Evolutionary conservation across 176 grass and related monocot species (phyloP).

Genomic region (Eleusine indica): DNA sequence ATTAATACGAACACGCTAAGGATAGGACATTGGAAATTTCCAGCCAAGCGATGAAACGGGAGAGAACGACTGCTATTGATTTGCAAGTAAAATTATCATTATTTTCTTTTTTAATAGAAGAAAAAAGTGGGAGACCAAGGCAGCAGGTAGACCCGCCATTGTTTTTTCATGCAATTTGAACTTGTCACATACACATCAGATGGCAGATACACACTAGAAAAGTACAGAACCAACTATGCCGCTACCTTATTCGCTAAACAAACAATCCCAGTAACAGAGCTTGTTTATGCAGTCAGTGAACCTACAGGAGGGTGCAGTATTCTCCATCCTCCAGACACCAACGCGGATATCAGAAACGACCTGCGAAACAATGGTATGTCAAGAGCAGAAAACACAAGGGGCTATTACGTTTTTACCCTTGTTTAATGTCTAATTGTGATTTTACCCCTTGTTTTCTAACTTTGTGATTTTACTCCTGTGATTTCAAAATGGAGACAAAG

Average conservation of each 20-base stretch:
- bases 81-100: neutral
- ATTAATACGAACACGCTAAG: too few species aligned
- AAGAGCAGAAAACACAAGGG: neutral
- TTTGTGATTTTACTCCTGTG: too few species aligned
- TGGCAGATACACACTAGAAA: neutral
- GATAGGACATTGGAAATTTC: neutral
- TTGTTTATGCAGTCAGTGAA: slow-evolving; percentile 1
- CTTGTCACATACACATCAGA: slow-evolving; percentile 21
- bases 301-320: neutral
- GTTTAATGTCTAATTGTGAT: too few species aligned
- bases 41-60: neutral
- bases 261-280: neutral
- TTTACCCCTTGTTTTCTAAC: too few species aligned
- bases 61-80: neutral
- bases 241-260: neutral
- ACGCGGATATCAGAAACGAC: neutral
- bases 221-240: slow-evolving; percentile 4
- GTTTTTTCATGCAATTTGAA: slow-evolving; percentile 23
- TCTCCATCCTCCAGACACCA: neutral
- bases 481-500: too few species aligned
- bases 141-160: neutral
- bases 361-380: neutral
- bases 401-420: too few species aligned
- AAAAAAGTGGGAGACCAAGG: neutral
- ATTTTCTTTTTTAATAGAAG: neutral